phyloP scores from a whole-genome alignment of 208 protist genomes.

The Kentomonas sorsogonicus region DNA sequence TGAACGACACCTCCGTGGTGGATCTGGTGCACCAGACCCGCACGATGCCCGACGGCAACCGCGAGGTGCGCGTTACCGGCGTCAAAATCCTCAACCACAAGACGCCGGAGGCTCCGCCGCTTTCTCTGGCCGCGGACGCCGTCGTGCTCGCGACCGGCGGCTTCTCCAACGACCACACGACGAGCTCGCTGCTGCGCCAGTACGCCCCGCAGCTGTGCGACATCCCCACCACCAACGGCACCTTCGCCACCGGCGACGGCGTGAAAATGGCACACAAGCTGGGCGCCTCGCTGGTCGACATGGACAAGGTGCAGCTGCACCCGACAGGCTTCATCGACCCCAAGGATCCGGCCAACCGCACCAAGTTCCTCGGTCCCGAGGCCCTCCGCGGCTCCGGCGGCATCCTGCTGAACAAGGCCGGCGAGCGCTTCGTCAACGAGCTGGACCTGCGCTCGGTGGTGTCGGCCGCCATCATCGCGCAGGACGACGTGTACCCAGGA shows the following conservation, averaged over 20 bases:
- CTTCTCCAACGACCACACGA: conserved; percentile 66
- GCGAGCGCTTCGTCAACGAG: conserved; percentile 94
- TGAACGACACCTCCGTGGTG: conserved; percentile 32
- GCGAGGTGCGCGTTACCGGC: conserved; percentile 30
- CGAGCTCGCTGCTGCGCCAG: conserved; percentile 63
- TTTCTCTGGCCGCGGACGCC: conserved; percentile 47
- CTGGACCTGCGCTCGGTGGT: conserved; percentile 92
- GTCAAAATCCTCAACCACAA: too few species aligned
- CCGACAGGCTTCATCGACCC: conserved; percentile 95
- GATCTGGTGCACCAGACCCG: conserved; percentile 29
- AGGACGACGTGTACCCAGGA: conserved; percentile 55
- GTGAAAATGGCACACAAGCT: conserved; percentile 66
- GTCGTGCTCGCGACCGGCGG: conserved; percentile 90
- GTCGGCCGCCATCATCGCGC: conserved; percentile 82
- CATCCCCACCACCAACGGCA: conserved; percentile 91
- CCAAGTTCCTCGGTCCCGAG: conserved; percentile 94
- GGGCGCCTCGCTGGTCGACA: conserved; percentile 81
- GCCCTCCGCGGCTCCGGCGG: conserved; percentile 93
- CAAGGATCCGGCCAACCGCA: conserved; percentile 70
- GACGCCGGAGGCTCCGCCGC: too few species aligned
- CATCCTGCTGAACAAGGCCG: conserved; percentile 89
- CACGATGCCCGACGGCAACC: conserved; percentile 29
- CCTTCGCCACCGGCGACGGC: conserved; percentile 75
- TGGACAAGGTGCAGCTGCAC: conserved; percentile 94
- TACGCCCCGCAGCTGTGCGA: conserved; percentile 63